Evolutionary conservation across 2,329 filamentous ascomycete genomes (phyloP).

Genomic region (Ascochyta koolunga): DNA sequence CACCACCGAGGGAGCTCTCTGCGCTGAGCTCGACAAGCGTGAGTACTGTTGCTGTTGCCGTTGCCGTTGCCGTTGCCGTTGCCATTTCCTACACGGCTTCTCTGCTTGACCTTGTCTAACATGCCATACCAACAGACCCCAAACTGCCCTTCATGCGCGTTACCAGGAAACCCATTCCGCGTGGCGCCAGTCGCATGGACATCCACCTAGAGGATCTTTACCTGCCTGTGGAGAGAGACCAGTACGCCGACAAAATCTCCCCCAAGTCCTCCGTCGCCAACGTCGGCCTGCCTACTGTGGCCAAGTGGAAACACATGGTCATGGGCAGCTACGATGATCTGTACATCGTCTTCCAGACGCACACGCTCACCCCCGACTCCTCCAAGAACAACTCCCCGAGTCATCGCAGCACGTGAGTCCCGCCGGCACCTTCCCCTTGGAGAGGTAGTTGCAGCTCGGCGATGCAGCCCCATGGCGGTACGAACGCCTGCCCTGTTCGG

Average conservation of each 20-base stretch:
- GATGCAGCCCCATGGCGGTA: conserved; percentile 18
- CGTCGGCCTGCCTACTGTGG: conserved; percentile 52
- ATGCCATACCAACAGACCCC: conserved; percentile 43
- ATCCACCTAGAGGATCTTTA: conserved; percentile 54
- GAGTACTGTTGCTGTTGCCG: no score
- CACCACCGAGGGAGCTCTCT: conserved; percentile 54
- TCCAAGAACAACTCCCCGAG: conserved; percentile 49
- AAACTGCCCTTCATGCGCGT: conserved; percentile 50
- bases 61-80: no score
- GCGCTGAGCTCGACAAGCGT: conserved; percentile 47
- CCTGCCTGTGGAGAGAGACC: conserved; percentile 40
- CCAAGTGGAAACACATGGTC: conserved; percentile 55
- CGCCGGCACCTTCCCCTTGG: conserved; percentile 39
- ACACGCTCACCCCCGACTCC: conserved; percentile 39
- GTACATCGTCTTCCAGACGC: conserved; percentile 56
- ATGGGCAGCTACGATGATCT: conserved; percentile 55
- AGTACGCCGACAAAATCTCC: conserved; percentile 53
- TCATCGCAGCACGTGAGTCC: conserved; percentile 47
- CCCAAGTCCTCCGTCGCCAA: conserved; percentile 56
- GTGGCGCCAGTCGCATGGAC: conserved; percentile 54
- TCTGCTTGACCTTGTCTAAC: conserved; percentile 25
- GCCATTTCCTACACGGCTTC: conserved; percentile 2
- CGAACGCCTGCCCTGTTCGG: conserved; percentile 13
- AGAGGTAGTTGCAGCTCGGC: conserved; percentile 31
- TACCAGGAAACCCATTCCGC: conserved; percentile 55